A percentile compares a stretch with the other conserved stretches of the same genome.
Evolutionary conservation across 1,284 basidiomycete species (phyloP).

Genomic region (Ganoderma lucidum): DNA sequence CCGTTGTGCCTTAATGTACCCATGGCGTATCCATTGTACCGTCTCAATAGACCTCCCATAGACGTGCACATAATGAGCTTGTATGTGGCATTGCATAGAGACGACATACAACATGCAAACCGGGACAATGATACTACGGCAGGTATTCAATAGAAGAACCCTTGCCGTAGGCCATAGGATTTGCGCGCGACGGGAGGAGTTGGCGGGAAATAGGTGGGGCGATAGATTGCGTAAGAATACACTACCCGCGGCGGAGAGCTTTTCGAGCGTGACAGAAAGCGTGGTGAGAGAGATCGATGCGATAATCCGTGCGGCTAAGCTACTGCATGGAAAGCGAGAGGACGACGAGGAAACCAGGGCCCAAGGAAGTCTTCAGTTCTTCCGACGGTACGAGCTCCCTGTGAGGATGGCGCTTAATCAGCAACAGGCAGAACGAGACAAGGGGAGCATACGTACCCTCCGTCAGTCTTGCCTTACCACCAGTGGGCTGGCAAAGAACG

Average conservation of each 20-base stretch:
- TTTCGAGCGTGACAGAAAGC: slow-evolving; percentile 35
- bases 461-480: slow-evolving; percentile 98
- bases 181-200: slow-evolving; percentile 7
- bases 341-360: slow-evolving; percentile 32
- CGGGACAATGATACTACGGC: slow-evolving; percentile 21
- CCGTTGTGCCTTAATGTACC: not conserved
- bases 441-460: slow-evolving; percentile 76
- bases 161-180: not conserved
- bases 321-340: slow-evolving; percentile 33
- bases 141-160: slow-evolving; percentile 9
- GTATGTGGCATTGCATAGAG: slow-evolving; percentile 15
- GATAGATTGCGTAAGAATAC: slow-evolving; percentile 36
- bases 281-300: slow-evolving; percentile 38
- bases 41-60: not conserved
- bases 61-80: slow-evolving; percentile 7
- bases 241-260: slow-evolving; percentile 35
- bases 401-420: slow-evolving; percentile 24
- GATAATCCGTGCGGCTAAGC: slow-evolving; percentile 36
- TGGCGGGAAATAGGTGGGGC: slow-evolving; percentile 28
- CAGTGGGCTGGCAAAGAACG: slow-evolving; percentile 98
- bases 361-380: slow-evolving; percentile 65
- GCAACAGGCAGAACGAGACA: slow-evolving; percentile 11
- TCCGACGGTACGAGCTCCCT: slow-evolving; percentile 90
- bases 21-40: not conserved
- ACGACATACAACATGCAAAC: slow-evolving; percentile 24